Base-by-base conservation (phyloP, 495 filamentous ascomycete species). In the Beverwykella pulmonaria region DNA sequence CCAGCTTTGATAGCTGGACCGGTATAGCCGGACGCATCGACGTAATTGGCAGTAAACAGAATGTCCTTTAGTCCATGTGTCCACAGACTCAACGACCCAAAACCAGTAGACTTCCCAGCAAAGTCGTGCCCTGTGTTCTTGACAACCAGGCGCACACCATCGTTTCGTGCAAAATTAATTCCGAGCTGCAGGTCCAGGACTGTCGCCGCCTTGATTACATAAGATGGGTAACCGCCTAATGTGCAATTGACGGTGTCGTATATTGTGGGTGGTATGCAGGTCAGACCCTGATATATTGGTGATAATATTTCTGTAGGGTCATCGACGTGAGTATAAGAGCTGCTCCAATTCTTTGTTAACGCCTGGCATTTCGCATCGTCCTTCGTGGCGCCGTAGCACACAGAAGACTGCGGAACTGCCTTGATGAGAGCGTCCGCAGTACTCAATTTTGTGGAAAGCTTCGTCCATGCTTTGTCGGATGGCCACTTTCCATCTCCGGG, bases 91-190 rank as follows among this genome's bases (percentile, higher is more conserved):
- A 70, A 34, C 23, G 68, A 20, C 22, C 62, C 68, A 48, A 25
- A 47, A 20, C 68, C 68, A 17, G 39, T 20, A 2, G 62, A 66
- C 27, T 70, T 70, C 19, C 68, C 68, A 19, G 59, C 19, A 55
- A 66, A 70, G 34, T 70, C 68, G 22, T 90, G 88, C 29, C 89
- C 88, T 1, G 88, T 92, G 67, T 90, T 91, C 78, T 88, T 89
- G 60, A 90, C 80, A 0, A 86, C 77, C 2, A 91, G 74, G 30
- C 87, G 77, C 0, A 90, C 62, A 19, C 83, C 81, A 23, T 78
- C 76, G 23, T 88, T 83, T 47, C 84, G 78, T 2, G 87, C 87
- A 76, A 89, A 89, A 73, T 84, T 85, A 23, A 90, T 81, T 0
- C 83, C 83, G 9, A 82, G 76, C 65, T 86, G 83, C 32, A 89